Percentiles rank a stretch among this genome's conserved stretches.
These are phyloP conservation scores for Suillus tomentosus DNA, from an alignment of 768 basidiomycete genomes.

Conservation along the genomic window DNA sequence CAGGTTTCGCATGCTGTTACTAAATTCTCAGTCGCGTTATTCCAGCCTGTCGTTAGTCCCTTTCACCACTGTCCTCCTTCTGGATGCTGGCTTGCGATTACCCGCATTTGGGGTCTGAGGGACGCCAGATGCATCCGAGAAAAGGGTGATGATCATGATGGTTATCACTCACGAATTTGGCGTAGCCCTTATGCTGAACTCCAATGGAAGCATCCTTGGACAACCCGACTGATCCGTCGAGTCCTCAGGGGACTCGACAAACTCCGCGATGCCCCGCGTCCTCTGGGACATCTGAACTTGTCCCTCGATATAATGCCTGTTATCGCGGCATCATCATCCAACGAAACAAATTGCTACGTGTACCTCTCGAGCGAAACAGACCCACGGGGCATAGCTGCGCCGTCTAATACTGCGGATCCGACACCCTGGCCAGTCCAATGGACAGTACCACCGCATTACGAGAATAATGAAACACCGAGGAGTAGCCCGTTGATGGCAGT, in stretches of 20 bases:
- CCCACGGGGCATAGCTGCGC: not conserved
- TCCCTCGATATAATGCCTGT: not conserved
- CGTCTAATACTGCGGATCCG: not conserved
- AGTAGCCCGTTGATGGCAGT: slow-evolving; percentile 9
- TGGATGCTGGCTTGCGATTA: slow-evolving; percentile 26
- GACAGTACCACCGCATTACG: not conserved
- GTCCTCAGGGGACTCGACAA: not conserved
- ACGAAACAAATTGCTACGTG: not conserved
- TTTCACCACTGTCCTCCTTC: slow-evolving; percentile 23
- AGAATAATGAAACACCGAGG: slow-evolving; percentile 6
- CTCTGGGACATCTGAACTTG: not conserved
- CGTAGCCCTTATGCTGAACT: not conserved
- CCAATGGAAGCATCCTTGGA: not conserved
- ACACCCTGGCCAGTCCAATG: not conserved
- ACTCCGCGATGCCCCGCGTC: not conserved
- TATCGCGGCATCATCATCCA: not conserved
- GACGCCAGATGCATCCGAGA: slow-evolving; percentile 3
- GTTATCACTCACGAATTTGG: not conserved
- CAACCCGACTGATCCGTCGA: not conserved
- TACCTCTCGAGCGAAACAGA: not conserved
- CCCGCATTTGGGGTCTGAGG: slow-evolving; percentile 19
- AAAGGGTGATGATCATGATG: not conserved
- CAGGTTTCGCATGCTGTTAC: slow-evolving; percentile 17
- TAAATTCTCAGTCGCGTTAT: slow-evolving; percentile 25
- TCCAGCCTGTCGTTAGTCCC: slow-evolving; percentile 29